A percentile compares a stretch with the other conserved stretches of the same genome.
Conservation (phyloP, 1,284 basidiomycete genomes). For the Trichosporon asahii region DNA sequence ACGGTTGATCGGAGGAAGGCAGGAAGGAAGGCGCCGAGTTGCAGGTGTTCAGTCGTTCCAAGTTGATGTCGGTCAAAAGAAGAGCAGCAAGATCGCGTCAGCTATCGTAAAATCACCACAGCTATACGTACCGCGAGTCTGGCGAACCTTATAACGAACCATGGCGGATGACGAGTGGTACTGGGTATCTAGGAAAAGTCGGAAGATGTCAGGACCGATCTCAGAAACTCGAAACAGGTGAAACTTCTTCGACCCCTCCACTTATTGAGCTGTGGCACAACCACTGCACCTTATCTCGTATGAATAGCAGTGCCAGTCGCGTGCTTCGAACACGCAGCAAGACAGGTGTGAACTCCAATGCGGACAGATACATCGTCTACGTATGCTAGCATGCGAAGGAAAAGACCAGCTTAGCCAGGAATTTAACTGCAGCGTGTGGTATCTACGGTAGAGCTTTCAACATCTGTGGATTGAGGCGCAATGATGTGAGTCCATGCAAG, state of each 20-base stretch:
- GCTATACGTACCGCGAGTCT: neutral
- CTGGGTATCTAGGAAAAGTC: neutral
- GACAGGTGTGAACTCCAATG: neutral
- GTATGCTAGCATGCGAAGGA: constrained; percentile 4
- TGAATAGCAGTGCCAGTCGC: too few species aligned
- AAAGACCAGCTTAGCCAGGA: constrained; percentile 2
- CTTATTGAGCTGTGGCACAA: neutral
- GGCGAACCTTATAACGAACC: constrained; percentile 7
- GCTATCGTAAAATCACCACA: neutral
- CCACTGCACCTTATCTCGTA: too few species aligned
- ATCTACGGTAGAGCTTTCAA: neutral
- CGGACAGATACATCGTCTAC: constrained; percentile 9
- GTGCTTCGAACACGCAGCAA: too few species aligned
- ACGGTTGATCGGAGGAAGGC: neutral
- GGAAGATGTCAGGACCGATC: neutral
- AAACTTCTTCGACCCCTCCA: neutral
- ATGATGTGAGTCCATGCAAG: constrained; percentile 1
- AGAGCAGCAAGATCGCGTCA: neutral
- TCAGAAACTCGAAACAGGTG: constrained; percentile 1
- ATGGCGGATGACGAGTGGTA: neutral
- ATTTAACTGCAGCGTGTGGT: neutral
- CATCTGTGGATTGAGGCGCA: constrained; percentile 3
- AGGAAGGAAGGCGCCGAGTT: neutral
- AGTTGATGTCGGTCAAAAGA: neutral
- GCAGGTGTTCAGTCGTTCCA: neutral